Evolutionary conservation across 2,329 filamentous ascomycete species (phyloP).

Genomic region (Cytospora leucostoma): DNA sequence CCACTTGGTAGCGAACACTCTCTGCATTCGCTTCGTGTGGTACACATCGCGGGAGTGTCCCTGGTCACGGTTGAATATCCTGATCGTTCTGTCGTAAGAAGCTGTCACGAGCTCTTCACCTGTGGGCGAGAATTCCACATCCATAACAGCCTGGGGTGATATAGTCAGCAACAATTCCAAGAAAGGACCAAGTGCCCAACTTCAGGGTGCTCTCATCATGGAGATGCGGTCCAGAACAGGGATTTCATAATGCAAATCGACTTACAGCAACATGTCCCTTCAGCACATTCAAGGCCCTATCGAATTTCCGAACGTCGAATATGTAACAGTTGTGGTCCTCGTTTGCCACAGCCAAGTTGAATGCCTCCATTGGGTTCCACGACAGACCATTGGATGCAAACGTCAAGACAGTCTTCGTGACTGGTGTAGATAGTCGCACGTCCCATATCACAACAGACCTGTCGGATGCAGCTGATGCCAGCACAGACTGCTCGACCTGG

Average conservation of each 20-base stretch:
- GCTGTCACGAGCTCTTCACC: conserved; percentile 91
- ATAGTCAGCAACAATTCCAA: not conserved
- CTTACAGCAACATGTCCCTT: conserved; percentile 74
- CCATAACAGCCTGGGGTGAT: conserved; percentile 72
- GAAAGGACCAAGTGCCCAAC: not conserved
- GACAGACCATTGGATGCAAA: conserved; percentile 81
- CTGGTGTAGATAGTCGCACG: conserved; percentile 78
- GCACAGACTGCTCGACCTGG: conserved; percentile 86
- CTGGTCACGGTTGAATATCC: conserved; percentile 77
- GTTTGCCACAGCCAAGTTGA: conserved; percentile 77
- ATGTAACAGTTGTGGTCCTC: conserved; percentile 90
- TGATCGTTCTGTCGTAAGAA: conserved; percentile 83
- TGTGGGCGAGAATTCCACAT: conserved; percentile 92
- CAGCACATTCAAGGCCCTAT: conserved; percentile 82
- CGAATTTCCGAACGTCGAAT: conserved; percentile 92
- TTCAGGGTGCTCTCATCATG: not conserved
- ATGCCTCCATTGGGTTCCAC: conserved; percentile 97
- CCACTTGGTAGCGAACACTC: conserved; percentile 82
- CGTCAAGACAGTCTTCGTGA: conserved; percentile 78
- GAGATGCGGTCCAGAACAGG: not conserved
- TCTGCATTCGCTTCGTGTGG: conserved; percentile 98
- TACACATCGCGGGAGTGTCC: conserved; percentile 92
- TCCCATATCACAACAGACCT: conserved; percentile 85
- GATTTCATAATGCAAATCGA: conserved; percentile 38
- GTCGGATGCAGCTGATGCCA: conserved; percentile 84